Percentiles rank a stretch among this genome's conserved stretches.
phyloP scores from a whole-genome alignment of 2,329 filamentous ascomycete species.

The Clonostachys solani region DNA sequence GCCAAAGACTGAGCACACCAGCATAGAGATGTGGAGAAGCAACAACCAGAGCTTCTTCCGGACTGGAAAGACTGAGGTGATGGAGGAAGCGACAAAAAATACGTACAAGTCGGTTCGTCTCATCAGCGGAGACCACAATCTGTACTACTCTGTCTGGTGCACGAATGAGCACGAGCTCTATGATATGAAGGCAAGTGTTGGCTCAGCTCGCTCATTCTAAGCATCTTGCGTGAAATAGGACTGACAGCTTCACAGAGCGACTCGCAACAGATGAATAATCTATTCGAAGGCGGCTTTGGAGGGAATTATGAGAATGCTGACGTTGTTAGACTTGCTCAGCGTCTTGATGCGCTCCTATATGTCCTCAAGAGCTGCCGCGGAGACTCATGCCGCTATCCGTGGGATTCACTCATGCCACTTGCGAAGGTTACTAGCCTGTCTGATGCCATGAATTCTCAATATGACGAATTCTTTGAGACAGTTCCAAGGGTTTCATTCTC shows the following conservation, averaged over 20 bases:
- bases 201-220: background rate
- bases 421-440: conserved; percentile 43
- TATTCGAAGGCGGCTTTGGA: conserved; percentile 2
- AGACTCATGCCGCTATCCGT: conserved; percentile 45
- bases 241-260: conserved; percentile 6
- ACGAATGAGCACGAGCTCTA: conserved; percentile 61
- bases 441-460: conserved; percentile 41
- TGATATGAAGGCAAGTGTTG: conserved; percentile 38
- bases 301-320: conserved; percentile 24
- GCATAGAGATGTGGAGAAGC: conserved; percentile 45
- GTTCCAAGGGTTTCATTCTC: conserved; percentile 44
- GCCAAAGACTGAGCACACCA: conserved; percentile 38
- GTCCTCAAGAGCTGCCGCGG: conserved; percentile 57
- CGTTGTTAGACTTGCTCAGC: conserved; percentile 10
- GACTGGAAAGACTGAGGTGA: conserved; percentile 11
- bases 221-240: background rate
- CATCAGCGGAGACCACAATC: conserved; percentile 42
- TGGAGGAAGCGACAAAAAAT: conserved; percentile 7
- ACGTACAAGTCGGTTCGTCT: conserved; percentile 43
- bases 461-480: conserved; percentile 46
- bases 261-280: conserved; percentile 6
- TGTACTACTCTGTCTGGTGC: conserved; percentile 65
- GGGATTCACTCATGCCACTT: conserved; percentile 48
- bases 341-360: conserved; percentile 53
- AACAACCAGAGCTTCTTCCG: conserved; percentile 12